Conservation (phyloP, 1,284 basidiomycete genomes). For the Sporisorium graminicola region DNA sequence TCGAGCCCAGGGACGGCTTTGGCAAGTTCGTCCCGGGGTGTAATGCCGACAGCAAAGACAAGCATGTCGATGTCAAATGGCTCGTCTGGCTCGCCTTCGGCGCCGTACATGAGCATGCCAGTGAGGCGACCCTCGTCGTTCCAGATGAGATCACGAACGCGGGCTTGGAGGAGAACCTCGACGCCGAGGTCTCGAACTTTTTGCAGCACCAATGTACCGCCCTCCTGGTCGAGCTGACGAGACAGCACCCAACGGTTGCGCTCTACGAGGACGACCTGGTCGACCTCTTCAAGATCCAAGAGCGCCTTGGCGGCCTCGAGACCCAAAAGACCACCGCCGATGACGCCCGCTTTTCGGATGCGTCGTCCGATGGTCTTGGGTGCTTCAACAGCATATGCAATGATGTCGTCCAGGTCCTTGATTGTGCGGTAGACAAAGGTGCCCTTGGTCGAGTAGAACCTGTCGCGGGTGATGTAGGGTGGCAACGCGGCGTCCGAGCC, state of each 20-base stretch:
- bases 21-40: slow-evolving; percentile 79
- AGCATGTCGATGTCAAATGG: slow-evolving; percentile 69
- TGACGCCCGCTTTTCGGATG: slow-evolving; percentile 73
- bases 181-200: slow-evolving; percentile 79
- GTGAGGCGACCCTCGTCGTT: slow-evolving; percentile 48
- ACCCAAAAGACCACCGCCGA: slow-evolving; percentile 81
- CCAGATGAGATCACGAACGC: slow-evolving; percentile 70
- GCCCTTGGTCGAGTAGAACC: slow-evolving; percentile 72
- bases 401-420: slow-evolving; percentile 63
- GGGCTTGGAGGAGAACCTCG: slow-evolving; percentile 74
- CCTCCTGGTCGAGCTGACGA: slow-evolving; percentile 79
- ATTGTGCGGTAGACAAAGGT: slow-evolving; percentile 82
- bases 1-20: slow-evolving; percentile 17
- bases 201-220: slow-evolving; percentile 78
- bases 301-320: slow-evolving; percentile 82
- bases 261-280: slow-evolving; percentile 75
- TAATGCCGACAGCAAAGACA: slow-evolving; percentile 72
- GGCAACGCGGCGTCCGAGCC: slow-evolving; percentile 80
- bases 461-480: slow-evolving; percentile 74
- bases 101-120: slow-evolving; percentile 61
- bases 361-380: slow-evolving; percentile 45
- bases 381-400: slow-evolving; percentile 50
- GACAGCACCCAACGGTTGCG: slow-evolving; percentile 77
- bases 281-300: slow-evolving; percentile 75
- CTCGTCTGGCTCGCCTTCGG: slow-evolving; percentile 64